Evolutionary conservation across 176 grass and related monocot genomes (phyloP).

Genomic region (Zoysia japonica): DNA sequence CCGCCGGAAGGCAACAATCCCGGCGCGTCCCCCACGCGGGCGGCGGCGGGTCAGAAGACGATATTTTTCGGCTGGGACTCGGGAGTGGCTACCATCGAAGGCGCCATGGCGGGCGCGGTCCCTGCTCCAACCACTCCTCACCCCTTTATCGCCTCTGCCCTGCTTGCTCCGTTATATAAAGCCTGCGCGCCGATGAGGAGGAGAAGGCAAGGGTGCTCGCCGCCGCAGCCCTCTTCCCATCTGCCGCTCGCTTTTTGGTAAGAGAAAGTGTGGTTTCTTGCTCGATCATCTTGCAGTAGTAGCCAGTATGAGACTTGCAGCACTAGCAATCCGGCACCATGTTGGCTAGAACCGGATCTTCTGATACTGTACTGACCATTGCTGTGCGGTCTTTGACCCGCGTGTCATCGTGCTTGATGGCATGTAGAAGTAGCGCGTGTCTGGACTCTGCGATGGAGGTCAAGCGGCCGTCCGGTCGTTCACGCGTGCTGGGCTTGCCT

Average conservation of each 20-base stretch:
- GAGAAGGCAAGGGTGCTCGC: not conserved
- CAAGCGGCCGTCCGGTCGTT: not conserved
- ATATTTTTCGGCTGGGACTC: no score
- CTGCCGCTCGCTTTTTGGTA: conserved; percentile 34
- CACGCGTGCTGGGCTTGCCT: no score
- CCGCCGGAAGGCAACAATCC: conserved; percentile 34
- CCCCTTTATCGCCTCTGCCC: conserved; percentile 25
- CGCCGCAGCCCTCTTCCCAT: not conserved
- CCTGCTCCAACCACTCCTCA: conserved; percentile 42
- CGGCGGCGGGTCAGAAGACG: no score
- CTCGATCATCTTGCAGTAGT: not conserved
- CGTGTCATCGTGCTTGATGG: not conserved
- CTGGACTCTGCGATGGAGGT: not conserved
- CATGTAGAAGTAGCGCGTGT: conserved; percentile 26
- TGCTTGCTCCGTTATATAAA: conserved; percentile 23
- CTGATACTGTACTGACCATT: no score
- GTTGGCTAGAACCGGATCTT: no score
- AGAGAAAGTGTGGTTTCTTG: conserved; percentile 22
- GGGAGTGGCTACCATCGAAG: no score
- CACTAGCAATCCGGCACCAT: not conserved
- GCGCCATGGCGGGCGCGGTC: conserved; percentile 30
- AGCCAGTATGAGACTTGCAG: not conserved
- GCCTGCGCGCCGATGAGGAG: not conserved
- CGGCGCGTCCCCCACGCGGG: not conserved
- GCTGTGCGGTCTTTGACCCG: no score